phyloP scores from a whole-genome alignment of 1,139 yeast genomes.

The Yamadazyma spencermartinsiae region DNA sequence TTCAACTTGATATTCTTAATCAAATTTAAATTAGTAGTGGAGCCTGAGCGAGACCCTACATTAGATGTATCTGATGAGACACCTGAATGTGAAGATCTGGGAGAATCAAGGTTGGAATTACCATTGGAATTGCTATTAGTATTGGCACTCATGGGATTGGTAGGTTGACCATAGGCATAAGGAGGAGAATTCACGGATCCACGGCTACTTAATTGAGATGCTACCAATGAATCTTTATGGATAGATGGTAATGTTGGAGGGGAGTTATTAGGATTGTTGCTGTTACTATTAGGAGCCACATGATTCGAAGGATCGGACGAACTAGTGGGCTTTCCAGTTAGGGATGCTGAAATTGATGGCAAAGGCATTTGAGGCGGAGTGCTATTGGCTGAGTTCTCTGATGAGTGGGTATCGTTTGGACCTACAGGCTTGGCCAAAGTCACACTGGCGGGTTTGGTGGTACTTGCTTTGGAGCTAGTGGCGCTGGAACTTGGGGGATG shows the following conservation, averaged over 20 bases:
- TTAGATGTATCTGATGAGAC: not conserved
- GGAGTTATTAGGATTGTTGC: not conserved
- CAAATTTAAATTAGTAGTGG: slow-evolving; percentile 9
- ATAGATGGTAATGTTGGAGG: slow-evolving; percentile 1
- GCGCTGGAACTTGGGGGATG: slow-evolving; percentile 2
- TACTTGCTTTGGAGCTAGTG: slow-evolving; percentile 1
- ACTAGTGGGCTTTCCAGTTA: slow-evolving; percentile 5
- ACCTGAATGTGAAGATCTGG: not conserved
- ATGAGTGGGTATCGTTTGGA: not conserved
- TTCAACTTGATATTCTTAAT: slow-evolving; percentile 13
- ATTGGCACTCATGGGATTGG: not conserved
- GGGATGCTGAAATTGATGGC: not conserved
- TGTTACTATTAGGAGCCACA: slow-evolving; percentile 1
- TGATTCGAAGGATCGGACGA: slow-evolving; percentile 13
- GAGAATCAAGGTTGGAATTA: not conserved
- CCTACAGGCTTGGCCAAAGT: not conserved
- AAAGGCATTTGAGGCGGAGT: slow-evolving; percentile 9
- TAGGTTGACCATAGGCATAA: not conserved
- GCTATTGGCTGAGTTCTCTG: slow-evolving; percentile 8
- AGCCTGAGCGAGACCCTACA: not conserved
- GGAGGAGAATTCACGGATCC: slow-evolving; percentile 1
- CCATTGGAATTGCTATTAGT: not conserved
- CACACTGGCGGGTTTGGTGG: not conserved
- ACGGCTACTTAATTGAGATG: not conserved
- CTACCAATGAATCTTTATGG: not conserved